phyloP scores from a whole-genome alignment of 2,329 filamentous ascomycete genomes.

The Penicillium decumbens region DNA sequence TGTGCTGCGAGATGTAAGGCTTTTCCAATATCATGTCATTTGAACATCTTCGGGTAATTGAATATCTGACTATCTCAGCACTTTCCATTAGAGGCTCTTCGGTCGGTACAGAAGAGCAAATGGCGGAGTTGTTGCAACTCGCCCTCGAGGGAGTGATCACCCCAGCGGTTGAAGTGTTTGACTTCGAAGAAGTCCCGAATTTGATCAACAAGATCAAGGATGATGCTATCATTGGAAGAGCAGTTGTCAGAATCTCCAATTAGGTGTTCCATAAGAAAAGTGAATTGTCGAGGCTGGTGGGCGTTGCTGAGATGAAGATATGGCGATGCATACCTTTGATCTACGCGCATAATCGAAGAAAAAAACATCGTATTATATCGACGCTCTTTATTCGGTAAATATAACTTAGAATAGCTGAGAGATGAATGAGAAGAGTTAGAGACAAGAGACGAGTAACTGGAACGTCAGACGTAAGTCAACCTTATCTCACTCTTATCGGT shows the following conservation, averaged over 20 bases:
- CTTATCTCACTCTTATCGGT: slow-evolving; percentile 2
- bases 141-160: slow-evolving; percentile 17
- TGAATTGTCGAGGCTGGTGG: background rate
- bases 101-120: slow-evolving; percentile 22
- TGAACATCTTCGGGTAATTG: no score
- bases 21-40: background rate
- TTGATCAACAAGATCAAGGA: slow-evolving; percentile 14
- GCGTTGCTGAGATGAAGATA: background rate
- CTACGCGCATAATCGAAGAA: background rate
- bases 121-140: slow-evolving; percentile 15
- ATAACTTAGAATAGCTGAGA: background rate
- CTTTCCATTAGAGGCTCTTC: slow-evolving; percentile 22
- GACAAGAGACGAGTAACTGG: no score
- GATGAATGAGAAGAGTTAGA: background rate
- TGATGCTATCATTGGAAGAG: slow-evolving; percentile 19
- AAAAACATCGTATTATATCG: background rate
- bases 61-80: slow-evolving; percentile 10
- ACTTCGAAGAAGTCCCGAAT: slow-evolving; percentile 13
- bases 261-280: background rate
- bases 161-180: slow-evolving; percentile 17
- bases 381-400: background rate
- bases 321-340: background rate
- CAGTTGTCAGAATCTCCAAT: slow-evolving; percentile 18
- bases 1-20: slow-evolving; percentile 24
- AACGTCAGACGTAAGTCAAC: background rate